Conservation (phyloP, 2,329 filamentous ascomycete genomes). For the Byssochlamys sp. region DNA sequence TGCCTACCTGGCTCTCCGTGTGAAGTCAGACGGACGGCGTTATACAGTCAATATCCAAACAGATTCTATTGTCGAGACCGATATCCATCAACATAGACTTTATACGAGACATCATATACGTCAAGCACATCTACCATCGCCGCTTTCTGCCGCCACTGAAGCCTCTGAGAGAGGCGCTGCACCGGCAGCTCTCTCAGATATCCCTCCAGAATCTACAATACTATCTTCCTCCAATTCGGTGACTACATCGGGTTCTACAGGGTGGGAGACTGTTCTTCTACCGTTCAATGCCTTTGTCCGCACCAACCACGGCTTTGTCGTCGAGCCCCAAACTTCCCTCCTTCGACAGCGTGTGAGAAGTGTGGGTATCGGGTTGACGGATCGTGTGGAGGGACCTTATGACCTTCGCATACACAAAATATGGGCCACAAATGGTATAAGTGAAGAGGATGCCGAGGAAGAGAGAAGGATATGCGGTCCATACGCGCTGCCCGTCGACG, state of each 20-base stretch:
- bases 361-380: slow-evolving; percentile 78
- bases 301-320: slow-evolving; percentile 82
- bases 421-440: slow-evolving; percentile 76
- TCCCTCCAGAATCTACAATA: slow-evolving; percentile 26
- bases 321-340: slow-evolving; percentile 87
- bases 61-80: slow-evolving; percentile 84
- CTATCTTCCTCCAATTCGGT: slow-evolving; percentile 19
- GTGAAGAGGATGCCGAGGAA: slow-evolving; percentile 31
- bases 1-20: slow-evolving; percentile 71
- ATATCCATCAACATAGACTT: slow-evolving; percentile 86
- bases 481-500: slow-evolving; percentile 28
- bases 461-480: slow-evolving; percentile 32
- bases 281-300: slow-evolving; percentile 88
- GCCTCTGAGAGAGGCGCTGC: slow-evolving; percentile 15
- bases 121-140: slow-evolving; percentile 8
- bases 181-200: slow-evolving; percentile 29
- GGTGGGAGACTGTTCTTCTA: slow-evolving; percentile 93
- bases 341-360: slow-evolving; percentile 75
- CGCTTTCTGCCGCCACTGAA: slow-evolving; percentile 9
- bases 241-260: slow-evolving; percentile 57
- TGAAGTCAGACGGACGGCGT: slow-evolving; percentile 81
- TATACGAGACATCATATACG: slow-evolving; percentile 42
- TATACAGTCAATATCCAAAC: slow-evolving; percentile 96
- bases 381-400: slow-evolving; percentile 79
- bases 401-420: slow-evolving; percentile 75